Evolutionary conservation across 495 filamentous ascomycete genomes (phyloP).

Genomic region (Apodospora peruviana): DNA sequence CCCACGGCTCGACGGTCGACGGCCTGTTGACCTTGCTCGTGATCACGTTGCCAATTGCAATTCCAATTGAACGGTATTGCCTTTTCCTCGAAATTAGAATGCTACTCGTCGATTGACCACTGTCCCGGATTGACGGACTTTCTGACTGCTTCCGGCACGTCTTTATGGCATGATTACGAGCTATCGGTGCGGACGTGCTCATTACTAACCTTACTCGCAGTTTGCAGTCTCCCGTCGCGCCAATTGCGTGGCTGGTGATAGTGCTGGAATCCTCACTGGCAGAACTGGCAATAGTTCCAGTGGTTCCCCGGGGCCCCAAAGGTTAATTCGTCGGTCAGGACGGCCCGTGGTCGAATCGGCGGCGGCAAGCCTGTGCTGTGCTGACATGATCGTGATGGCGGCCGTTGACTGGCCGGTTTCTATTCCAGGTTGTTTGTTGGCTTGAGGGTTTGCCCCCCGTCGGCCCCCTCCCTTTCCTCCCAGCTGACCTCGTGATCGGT

Average conservation of each 20-base stretch:
- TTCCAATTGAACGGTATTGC: background rate
- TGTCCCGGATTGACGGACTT: background rate
- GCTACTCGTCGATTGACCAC: background rate
- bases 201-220: too few relatives aligned
- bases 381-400: constrained; percentile 23
- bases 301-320: background rate
- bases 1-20: background rate
- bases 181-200: too few relatives aligned
- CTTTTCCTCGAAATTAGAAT: background rate
- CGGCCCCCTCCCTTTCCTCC: constrained; percentile 8
- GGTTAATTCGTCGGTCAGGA: constrained; percentile 22
- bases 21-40: background rate
- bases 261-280: constrained; percentile 7
- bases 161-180: too few relatives aligned
- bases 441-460: constrained; percentile 5
- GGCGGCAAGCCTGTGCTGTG: constrained; percentile 16
- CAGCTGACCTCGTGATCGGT: constrained; percentile 30
- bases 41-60: background rate
- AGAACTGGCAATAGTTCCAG: background rate
- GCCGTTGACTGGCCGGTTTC: constrained; percentile 16
- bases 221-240: too few relatives aligned
- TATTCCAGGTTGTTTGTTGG: background rate
- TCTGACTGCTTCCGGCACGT: too few relatives aligned
- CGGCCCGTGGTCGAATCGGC: constrained; percentile 23
- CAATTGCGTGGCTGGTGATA: constrained; percentile 2